These are phyloP conservation scores for Eustoma russellianum DNA, from an alignment of 257 asterid genomes.

Conservation along the genomic window DNA sequence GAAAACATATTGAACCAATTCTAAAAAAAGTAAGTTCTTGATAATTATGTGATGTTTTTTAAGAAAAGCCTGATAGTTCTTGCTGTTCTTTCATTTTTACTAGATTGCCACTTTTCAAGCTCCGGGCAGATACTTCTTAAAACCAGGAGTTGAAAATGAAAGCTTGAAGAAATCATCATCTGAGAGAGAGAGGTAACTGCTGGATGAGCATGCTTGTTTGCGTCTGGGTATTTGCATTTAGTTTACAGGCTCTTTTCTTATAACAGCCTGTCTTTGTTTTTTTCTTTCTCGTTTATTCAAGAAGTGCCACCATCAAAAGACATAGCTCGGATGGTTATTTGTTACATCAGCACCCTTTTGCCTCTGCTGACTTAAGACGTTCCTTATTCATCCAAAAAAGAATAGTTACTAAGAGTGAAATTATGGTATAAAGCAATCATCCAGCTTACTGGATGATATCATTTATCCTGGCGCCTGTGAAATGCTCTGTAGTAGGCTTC, in stretches of 20 bases:
- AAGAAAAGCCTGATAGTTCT: conserved; percentile 2
- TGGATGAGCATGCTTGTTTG: conserved; percentile 2
- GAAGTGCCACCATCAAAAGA: not conserved
- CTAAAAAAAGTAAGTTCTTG: conserved; percentile 60
- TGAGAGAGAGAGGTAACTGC: conserved; percentile 62
- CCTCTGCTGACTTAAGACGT: not conserved
- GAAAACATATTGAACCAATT: conserved; percentile 65
- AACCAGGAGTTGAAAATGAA: conserved; percentile 57
- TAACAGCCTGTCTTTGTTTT: not conserved
- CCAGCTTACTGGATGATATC: too few species aligned
- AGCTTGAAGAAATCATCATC: conserved; percentile 43
- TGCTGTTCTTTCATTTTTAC: conserved; percentile 15
- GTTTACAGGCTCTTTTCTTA: too few species aligned
- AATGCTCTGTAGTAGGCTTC: too few species aligned
- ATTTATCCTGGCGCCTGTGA: too few species aligned
- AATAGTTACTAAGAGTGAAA: not conserved
- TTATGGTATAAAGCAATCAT: too few species aligned
- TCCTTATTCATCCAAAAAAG: not conserved
- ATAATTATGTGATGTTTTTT: conserved; percentile 10
- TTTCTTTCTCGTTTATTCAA: not conserved
- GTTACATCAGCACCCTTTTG: not conserved
- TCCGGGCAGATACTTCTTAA: conserved; percentile 81
- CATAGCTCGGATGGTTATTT: too few species aligned
- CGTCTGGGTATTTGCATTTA: not conserved
- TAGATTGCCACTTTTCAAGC: conserved; percentile 74